These are phyloP conservation scores for Annulohypoxylon nitens DNA, from an alignment of 495 filamentous ascomycete genomes.

Conservation along the genomic window DNA sequence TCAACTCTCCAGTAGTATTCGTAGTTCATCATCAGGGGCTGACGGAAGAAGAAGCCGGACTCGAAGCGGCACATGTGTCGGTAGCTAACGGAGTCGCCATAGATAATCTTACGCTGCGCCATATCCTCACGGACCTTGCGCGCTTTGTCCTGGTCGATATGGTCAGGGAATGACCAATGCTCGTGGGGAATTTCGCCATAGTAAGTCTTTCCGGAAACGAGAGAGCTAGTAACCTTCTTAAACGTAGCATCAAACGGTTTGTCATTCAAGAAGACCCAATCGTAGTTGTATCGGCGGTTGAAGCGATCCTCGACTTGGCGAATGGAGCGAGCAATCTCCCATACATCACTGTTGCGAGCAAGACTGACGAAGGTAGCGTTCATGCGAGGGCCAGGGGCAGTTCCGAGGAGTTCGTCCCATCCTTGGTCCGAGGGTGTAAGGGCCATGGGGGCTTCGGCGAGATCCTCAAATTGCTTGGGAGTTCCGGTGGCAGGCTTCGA, in stretches of 20 bases:
- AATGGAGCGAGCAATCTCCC: conserved; percentile 96
- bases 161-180: conserved; percentile 90
- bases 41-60: conserved; percentile 93
- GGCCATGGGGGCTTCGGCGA: conserved; percentile 65
- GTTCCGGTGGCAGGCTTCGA: conserved; percentile 53
- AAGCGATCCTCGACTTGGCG: conserved; percentile 97
- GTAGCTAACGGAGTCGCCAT: conserved; percentile 92
- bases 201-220: conserved; percentile 90
- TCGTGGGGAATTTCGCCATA: conserved; percentile 88
- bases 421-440: conserved; percentile 60
- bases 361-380: conserved; percentile 98
- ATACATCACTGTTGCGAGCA: conserved; percentile 91
- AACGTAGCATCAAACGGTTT: conserved; percentile 91
- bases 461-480: conserved; percentile 51
- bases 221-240: conserved; percentile 87
- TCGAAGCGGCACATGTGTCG: conserved; percentile 96
- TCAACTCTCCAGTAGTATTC: conserved; percentile 96
- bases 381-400: conserved; percentile 74
- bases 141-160: conserved; percentile 89
- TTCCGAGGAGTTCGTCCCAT: conserved; percentile 65
- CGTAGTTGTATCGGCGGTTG: conserved; percentile 95
- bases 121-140: conserved; percentile 85
- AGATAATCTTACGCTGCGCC: conserved; percentile 87
- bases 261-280: conserved; percentile 99
- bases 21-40: conserved; percentile 83